Base-by-base conservation (phyloP, 2,329 filamentous ascomycete species). In the Colletotrichum ledebouriae region DNA sequence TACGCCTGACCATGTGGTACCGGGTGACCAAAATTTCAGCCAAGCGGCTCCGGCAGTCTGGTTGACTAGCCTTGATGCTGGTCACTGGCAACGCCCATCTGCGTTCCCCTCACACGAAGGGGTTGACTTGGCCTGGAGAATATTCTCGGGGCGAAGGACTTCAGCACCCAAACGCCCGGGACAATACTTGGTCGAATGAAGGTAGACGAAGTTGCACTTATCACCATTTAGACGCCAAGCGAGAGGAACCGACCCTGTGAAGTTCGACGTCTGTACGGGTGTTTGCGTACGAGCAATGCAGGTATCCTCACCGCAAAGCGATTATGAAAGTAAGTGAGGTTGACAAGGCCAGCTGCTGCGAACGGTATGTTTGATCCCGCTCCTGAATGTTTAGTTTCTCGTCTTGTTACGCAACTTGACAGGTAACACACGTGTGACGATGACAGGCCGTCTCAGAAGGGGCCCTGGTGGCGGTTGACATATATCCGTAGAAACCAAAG, bases 41-140 rank as follows among this genome's bases (percentile, higher is more conserved):
- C 55, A 55, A 56, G 42, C 61, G 34, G 47, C 65, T 59, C 65
- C 65, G 25, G 41, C 55, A 68, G 41, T 64, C 49, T 68, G 65
- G 65, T 65, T 37, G 61, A 65, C 65, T 68, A 68, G 65, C 55
- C 56, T 29, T 61, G 65, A 68, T 68, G 65, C 47, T 41, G 59
- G 55, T 59, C 65, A 42, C 20, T 59, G 47, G 61, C 33, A 17
- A 12, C 25, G 49, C 15, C n/a, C 47, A 52, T 20, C 9, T 52
- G 10, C 50, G 15, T 22, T 37, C 39, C 49, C 41, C 17, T 33
- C 47, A 9, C 46, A 53, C n/a, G 20, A 33, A 6, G 34, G 41
- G 44, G 61, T 33, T 50, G 33, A 13, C 17, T 6, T 22, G 49
- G n/a, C 44, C 17, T 29, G 29, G n/a, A 41, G 17, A 49, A 44